Percentiles rank a stretch among this genome's conserved stretches.
Conservation (phyloP, 2,329 filamentous ascomycete genomes). For the Teratosphaeriaceae sp. region DNA sequence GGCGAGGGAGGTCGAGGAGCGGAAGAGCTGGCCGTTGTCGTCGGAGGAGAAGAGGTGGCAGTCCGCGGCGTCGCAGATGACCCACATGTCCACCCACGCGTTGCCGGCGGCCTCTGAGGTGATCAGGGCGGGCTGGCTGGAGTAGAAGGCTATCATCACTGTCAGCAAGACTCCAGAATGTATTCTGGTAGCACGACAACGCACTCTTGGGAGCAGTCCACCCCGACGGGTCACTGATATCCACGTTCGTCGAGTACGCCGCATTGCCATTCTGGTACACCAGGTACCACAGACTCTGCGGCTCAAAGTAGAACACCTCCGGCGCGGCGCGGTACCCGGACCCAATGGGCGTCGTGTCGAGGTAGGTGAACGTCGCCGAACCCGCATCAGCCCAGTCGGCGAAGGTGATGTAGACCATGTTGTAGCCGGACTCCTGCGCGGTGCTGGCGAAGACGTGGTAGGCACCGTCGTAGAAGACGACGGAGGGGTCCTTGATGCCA, state of each 20-base stretch:
- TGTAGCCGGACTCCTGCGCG: conserved; percentile 31
- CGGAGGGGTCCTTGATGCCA: conserved; percentile 32
- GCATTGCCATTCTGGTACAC: conserved; percentile 39
- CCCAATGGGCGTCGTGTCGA: conserved; percentile 34
- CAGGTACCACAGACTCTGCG: conserved; percentile 38
- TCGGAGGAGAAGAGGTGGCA: conserved; percentile 38
- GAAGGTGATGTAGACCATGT: conserved; percentile 37
- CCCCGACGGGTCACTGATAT: conserved; percentile 35
- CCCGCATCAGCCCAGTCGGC: conserved; percentile 30
- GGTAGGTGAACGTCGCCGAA: conserved; percentile 31
- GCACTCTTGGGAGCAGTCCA: conserved; percentile 31
- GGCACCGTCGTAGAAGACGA: conserved; percentile 32
- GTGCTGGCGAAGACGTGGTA: conserved; percentile 40
- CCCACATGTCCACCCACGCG: conserved; percentile 41
- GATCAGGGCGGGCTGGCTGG: conserved; percentile 28
- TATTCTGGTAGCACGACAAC: neutral
- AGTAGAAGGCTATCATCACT: conserved; percentile 26
- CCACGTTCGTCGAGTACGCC: conserved; percentile 36
- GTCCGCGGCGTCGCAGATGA: conserved; percentile 33
- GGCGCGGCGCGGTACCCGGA: conserved; percentile 37
- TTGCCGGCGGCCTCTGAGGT: conserved; percentile 28
- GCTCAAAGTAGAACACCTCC: conserved; percentile 37
- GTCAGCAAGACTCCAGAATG: neutral
- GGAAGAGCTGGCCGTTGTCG: conserved; percentile 38
- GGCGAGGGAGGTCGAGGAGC: conserved; percentile 29